Conservation (phyloP, 805 yeast genomes). For the Hanseniaspora mollemarum region DNA sequence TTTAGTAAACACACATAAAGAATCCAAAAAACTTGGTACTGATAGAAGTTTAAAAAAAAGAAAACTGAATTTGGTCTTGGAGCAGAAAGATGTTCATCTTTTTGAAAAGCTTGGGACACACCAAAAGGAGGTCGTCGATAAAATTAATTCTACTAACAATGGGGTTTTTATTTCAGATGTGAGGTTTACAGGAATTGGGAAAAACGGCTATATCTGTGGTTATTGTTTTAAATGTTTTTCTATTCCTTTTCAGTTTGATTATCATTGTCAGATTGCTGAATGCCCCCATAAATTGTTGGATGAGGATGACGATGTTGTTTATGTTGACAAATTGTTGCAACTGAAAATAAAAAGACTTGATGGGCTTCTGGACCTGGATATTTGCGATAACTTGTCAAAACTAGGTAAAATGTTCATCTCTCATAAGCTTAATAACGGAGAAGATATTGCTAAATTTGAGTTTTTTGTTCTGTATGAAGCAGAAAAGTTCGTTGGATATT, state of each 20-base stretch:
- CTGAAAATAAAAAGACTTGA: constrained; percentile 79
- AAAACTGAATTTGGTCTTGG: neutral
- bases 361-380: constrained; percentile 69
- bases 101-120: neutral
- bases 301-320: constrained; percentile 51
- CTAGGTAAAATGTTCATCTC: constrained; percentile 80
- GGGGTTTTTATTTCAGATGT: neutral
- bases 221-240: neutral
- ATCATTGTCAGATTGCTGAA: constrained; percentile 43
- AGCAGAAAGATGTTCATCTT: neutral
- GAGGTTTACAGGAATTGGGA: neutral
- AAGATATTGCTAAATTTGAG: constrained; percentile 27
- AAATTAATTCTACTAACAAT: neutral
- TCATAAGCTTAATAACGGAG: constrained; percentile 56
- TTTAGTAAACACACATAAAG: neutral
- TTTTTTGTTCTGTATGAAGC: constrained; percentile 75
- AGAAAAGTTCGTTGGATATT: constrained; percentile 78
- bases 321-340: constrained; percentile 32
- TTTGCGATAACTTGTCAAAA: constrained; percentile 82
- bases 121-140: neutral
- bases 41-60: neutral
- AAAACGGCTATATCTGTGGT: constrained; percentile 4
- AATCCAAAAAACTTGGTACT: no score
- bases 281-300: neutral
- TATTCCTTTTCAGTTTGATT: constrained; percentile 34